phyloP scores from a whole-genome alignment of 2,329 filamentous ascomycete genomes.

The Aureobasidium sp. region DNA sequence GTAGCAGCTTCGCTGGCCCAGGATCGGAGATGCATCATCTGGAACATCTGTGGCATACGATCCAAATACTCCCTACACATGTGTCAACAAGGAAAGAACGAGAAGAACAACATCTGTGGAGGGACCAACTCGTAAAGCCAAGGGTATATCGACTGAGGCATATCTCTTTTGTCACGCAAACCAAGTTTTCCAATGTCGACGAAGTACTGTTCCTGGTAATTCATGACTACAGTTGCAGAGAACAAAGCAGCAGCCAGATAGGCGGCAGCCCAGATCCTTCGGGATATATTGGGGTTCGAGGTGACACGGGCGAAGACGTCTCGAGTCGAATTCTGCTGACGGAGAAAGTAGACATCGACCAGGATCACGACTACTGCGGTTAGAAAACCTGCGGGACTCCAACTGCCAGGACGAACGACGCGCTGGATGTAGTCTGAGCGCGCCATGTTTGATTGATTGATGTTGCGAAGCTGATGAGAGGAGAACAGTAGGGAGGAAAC shows the following conservation, averaged over 20 bases:
- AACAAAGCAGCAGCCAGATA: neutral
- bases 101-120: too few relatives aligned
- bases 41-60: neutral
- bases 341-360: neutral
- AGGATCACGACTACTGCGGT: neutral
- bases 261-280: neutral
- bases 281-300: neutral
- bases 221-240: neutral
- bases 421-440: neutral
- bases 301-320: neutral
- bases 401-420: neutral
- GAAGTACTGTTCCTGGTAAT: neutral
- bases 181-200: neutral
- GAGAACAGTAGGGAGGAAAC: neutral
- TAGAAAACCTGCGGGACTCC: neutral
- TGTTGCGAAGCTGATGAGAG: neutral
- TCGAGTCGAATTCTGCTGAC: neutral
- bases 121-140: neutral
- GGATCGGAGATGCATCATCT: constrained; percentile 1
- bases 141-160: neutral
- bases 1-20: neutral
- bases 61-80: neutral
- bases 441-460: neutral
- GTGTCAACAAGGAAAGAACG: neutral
- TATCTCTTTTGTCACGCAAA: neutral